phyloP scores from a whole-genome alignment of 305 asterid genomes.

The Fraxinus sp. region DNA sequence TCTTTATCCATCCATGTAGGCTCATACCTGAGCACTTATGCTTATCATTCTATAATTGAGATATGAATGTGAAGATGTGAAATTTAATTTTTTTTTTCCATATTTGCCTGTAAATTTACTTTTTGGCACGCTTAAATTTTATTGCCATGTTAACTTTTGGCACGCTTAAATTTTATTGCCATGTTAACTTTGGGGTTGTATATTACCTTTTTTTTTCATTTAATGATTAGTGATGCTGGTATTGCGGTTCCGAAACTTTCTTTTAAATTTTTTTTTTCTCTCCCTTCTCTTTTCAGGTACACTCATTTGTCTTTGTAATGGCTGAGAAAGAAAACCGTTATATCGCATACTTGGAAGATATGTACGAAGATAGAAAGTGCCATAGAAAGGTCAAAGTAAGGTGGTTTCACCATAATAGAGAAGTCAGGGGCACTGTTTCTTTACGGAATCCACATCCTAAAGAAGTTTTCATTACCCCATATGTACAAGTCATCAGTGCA shows the following conservation, averaged over 20 bases:
- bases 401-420: constrained; percentile 91
- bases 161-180: not conserved
- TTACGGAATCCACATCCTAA: constrained; percentile 72
- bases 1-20: not conserved
- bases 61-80: not conserved
- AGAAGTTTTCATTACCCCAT: constrained; percentile 91
- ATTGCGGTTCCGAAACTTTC: constrained; percentile 3
- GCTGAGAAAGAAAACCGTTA: constrained; percentile 85
- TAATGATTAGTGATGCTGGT: not conserved
- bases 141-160: not conserved
- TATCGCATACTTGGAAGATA: constrained; percentile 89
- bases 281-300: constrained; percentile 49
- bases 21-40: constrained; percentile 10
- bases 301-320: constrained; percentile 89
- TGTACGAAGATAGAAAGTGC: constrained; percentile 93
- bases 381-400: constrained; percentile 96
- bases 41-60: constrained; percentile 6
- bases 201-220: not conserved
- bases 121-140: not conserved
- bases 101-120: constrained; percentile 1
- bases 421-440: constrained; percentile 73
- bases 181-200: not conserved
- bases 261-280: not conserved
- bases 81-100: constrained; percentile 11
- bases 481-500: constrained; percentile 85